Base-by-base conservation (phyloP, 1,139 yeast genomes). In the Zygosaccharomyces sapae region DNA sequence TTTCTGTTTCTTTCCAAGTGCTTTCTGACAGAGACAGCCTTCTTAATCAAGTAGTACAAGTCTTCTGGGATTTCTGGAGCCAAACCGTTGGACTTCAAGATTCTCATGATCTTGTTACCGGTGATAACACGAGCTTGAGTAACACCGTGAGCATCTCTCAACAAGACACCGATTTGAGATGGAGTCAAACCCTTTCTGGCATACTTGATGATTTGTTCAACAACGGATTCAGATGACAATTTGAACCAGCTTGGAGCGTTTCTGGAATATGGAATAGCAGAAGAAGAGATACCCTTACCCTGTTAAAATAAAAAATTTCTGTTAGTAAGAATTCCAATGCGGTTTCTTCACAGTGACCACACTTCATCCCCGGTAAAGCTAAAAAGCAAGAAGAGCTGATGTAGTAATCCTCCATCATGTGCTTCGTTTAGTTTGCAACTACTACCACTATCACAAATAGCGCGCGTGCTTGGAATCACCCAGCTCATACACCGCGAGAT, bases 21-120 rank as follows among this genome's bases (percentile, higher is more conserved):
- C 87, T 94, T 94, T 88, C 99, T 90, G 76, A 94, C 96, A 66
- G 97, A 73, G 70, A 92, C 97, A 75, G 99, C 99, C 85, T 92
- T 92, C 90, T 92, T 92, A 74, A 92, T 94, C 79, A 92, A 86
- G 79, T 79, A 90, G 94, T 92, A 92, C 72, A 92, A 86, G 75
- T 92, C 99, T 83, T 92, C 99, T 78, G 99, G 99, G 71, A 92
- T 86, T 79, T 92, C 98, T 76, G 99, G 97, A 71, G 97, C 98
- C 73, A 94, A 74, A 86, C 98, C 99, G 81, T 89, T 88, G 61
- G 97, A 86, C 80, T 90, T 94, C 76, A 92, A 84, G 81, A 92
- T 89, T 86, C 99, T 90, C 77, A 92, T 85, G 72, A 92, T 85
- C 88, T 94, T 94, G 96, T 90, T 90, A 83, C 97, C 97, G 66